Percentiles rank a stretch among this genome's conserved stretches.
Conservation (phyloP, 345 rosid genomes). For the Brassica carinata region DNA sequence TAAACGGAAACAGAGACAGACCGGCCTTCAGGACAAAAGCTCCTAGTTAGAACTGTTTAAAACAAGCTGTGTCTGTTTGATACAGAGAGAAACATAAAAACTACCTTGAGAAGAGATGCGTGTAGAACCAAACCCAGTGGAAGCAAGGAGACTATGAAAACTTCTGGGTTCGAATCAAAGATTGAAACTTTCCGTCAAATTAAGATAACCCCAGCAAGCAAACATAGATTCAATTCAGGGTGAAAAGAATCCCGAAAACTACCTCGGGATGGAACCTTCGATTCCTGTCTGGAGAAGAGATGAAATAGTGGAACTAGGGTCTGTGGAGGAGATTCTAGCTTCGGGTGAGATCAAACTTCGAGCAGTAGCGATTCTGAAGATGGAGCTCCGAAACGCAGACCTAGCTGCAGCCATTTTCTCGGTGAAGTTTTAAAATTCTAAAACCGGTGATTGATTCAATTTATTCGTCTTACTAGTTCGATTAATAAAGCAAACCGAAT, state of each 20-base stretch:
- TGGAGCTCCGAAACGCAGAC: constrained; percentile 44
- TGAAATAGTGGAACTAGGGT: constrained; percentile 35
- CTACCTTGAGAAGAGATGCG: constrained; percentile 58
- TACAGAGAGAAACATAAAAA: constrained; percentile 1
- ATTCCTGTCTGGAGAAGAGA: constrained; percentile 35
- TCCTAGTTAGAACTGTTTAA: background rate
- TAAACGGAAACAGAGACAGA: constrained; percentile 17
- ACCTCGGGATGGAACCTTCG: constrained; percentile 38
- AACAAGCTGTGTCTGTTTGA: background rate
- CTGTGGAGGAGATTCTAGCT: constrained; percentile 28
- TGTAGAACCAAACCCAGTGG: constrained; percentile 48
- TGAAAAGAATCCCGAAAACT: background rate
- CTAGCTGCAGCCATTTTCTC: constrained; percentile 46
- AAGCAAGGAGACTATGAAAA: constrained; percentile 53
- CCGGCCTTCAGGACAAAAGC: background rate
- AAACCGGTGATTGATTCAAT: background rate
- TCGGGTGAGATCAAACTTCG: constrained; percentile 22
- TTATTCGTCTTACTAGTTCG: background rate
- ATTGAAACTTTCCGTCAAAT: background rate
- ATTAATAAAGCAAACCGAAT: background rate
- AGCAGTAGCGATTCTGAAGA: constrained; percentile 38
- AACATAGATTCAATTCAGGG: background rate
- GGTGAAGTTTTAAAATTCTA: background rate
- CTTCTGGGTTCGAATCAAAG: constrained; percentile 27
- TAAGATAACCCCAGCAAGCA: background rate